Conservation (phyloP, 495 filamentous ascomycete species). For the Patellaria atrata region DNA sequence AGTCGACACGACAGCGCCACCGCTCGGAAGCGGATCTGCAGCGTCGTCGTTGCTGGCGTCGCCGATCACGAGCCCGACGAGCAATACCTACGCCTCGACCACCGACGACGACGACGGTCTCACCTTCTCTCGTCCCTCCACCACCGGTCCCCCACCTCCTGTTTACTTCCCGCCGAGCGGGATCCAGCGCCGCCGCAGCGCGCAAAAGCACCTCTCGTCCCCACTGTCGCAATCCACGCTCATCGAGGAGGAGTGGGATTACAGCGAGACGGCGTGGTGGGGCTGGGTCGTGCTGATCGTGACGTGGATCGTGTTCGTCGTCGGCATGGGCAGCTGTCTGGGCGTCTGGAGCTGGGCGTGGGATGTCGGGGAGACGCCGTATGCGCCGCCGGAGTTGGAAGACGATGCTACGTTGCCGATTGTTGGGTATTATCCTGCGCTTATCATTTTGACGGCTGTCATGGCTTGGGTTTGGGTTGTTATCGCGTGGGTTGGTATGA, state of each 20-base stretch:
- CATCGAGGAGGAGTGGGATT: slow-evolving; percentile 55
- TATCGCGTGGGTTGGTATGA: slow-evolving; percentile 96
- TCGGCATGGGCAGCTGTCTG: slow-evolving; percentile 87
- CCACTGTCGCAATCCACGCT: slow-evolving; percentile 30
- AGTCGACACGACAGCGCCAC: no score
- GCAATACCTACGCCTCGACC: slow-evolving; percentile 52
- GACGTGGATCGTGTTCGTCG: slow-evolving; percentile 90
- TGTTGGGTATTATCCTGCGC: slow-evolving; percentile 87
- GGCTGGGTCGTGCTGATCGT: slow-evolving; percentile 80
- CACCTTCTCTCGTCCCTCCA: slow-evolving; percentile 32
- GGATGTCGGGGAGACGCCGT: slow-evolving; percentile 94
- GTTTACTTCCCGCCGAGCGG: slow-evolving; percentile 10
- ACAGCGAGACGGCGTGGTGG: slow-evolving; percentile 90
- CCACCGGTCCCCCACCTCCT: slow-evolving; percentile 4
- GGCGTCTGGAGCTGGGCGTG: slow-evolving; percentile 99
- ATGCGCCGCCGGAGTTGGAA: slow-evolving; percentile 82
- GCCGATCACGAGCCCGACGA: slow-evolving; percentile 39
- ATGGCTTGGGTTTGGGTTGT: slow-evolving; percentile 99
- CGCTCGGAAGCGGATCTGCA: slow-evolving; percentile 5
- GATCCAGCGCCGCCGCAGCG: slow-evolving; percentile 28
- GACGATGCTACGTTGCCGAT: slow-evolving; percentile 89
- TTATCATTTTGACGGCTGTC: slow-evolving; percentile 81
- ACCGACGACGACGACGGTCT: slow-evolving; percentile 70
- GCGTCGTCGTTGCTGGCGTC: slow-evolving; percentile 18
- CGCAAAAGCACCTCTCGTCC: slow-evolving; percentile 14